Evolutionary conservation across 2,329 filamentous ascomycete genomes (phyloP).

Genomic region (Phyllosticta ampelicida): DNA sequence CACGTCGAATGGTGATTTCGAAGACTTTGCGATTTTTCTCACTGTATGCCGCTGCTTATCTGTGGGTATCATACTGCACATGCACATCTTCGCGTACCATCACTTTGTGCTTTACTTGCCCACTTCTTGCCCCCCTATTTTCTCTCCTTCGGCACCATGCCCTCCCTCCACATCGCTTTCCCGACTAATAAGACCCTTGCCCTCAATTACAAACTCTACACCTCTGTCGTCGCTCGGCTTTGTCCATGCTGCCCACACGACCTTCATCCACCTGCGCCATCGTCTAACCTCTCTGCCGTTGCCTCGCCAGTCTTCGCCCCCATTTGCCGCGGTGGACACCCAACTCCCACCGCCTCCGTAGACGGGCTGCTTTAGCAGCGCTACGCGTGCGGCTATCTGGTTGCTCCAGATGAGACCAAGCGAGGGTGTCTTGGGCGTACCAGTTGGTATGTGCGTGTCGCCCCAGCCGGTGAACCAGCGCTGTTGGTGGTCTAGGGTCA

Average conservation of each 20-base stretch:
- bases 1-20: too few relatives aligned
- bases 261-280: constrained; percentile 71
- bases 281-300: constrained; percentile 37
- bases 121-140: neutral
- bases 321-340: constrained; percentile 23
- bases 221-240: constrained; percentile 41
- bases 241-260: constrained; percentile 80
- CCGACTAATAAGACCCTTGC: constrained; percentile 40
- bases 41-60: neutral
- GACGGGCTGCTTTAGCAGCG: constrained; percentile 59
- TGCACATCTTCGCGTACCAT: neutral
- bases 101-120: neutral
- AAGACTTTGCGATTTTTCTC: too few relatives aligned
- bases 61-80: neutral
- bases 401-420: constrained; percentile 86
- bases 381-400: constrained; percentile 74
- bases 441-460: constrained; percentile 22
- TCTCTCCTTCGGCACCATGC: neutral
- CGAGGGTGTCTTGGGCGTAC: constrained; percentile 64
- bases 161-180: neutral
- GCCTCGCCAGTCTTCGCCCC: constrained; percentile 31
- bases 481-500: constrained; percentile 80
- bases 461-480: constrained; percentile 88
- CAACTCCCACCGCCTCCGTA: constrained; percentile 30
- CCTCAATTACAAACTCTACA: constrained; percentile 65